These are phyloP conservation scores for Xerocomus spinulosus DNA, from an alignment of 768 basidiomycete genomes.

Conservation along the genomic window DNA sequence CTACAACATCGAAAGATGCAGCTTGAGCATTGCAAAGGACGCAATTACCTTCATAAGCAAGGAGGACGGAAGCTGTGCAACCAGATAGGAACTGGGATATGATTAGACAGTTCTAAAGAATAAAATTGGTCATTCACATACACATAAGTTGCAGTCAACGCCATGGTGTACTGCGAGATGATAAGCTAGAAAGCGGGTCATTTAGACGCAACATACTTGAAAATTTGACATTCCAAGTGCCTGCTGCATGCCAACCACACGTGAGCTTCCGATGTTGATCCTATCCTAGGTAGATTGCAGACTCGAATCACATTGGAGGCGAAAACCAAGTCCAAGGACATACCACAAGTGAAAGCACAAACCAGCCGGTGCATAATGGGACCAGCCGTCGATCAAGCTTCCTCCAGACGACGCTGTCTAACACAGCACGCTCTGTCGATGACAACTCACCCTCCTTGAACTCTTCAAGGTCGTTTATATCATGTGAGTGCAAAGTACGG, in stretches of 20 bases:
- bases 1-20: slow-evolving; percentile 11
- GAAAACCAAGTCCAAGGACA: slow-evolving; percentile 12
- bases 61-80: slow-evolving; percentile 55
- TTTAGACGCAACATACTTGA: slow-evolving; percentile 20
- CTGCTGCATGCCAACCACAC: slow-evolving; percentile 55
- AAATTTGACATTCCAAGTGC: slow-evolving; percentile 36
- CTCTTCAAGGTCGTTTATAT: slow-evolving; percentile 2
- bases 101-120: neutral
- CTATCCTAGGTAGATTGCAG: slow-evolving; percentile 21
- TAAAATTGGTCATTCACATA: slow-evolving; percentile 5
- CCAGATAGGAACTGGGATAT: slow-evolving; percentile 40
- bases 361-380: slow-evolving; percentile 48
- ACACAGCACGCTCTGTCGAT: slow-evolving; percentile 4
- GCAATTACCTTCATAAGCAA: slow-evolving; percentile 44
- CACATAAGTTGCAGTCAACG: slow-evolving; percentile 28
- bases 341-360: slow-evolving; percentile 48
- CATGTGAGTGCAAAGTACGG: neutral
- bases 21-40: neutral
- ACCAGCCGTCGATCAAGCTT: slow-evolving; percentile 47
- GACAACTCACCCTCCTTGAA: slow-evolving; percentile 3
- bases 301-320: neutral
- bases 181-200: neutral
- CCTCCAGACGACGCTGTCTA: slow-evolving; percentile 42
- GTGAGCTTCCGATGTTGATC: slow-evolving; percentile 54
- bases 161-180: slow-evolving; percentile 30